phyloP scores from a whole-genome alignment of 805 yeast species.

The Groenewaldozyma salmanticensis region DNA sequence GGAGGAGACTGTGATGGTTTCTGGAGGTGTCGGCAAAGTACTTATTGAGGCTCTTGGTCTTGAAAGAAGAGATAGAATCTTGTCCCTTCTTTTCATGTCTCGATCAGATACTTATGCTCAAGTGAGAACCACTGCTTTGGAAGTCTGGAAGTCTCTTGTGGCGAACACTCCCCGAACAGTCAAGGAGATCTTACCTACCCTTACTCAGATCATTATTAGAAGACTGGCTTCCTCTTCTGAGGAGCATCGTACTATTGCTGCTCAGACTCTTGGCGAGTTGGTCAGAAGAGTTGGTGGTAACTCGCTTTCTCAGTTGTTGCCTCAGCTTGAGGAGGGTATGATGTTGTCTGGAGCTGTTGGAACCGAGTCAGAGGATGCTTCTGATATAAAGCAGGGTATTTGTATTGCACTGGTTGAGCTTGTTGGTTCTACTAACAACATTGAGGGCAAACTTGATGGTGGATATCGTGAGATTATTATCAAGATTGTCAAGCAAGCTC shows the following conservation, averaged over 20 bases:
- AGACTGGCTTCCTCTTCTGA: constrained; percentile 77
- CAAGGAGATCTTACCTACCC: constrained; percentile 79
- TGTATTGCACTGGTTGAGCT: constrained; percentile 88
- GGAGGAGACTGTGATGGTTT: constrained; percentile 13
- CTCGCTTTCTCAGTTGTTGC: constrained; percentile 74
- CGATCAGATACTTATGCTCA: constrained; percentile 84
- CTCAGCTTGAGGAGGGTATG: constrained; percentile 65
- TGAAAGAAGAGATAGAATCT: constrained; percentile 78
- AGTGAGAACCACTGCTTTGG: constrained; percentile 83
- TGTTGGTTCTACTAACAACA: constrained; percentile 56
- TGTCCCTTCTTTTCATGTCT: constrained; percentile 82
- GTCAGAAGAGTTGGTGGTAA: constrained; percentile 89
- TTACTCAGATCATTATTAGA: constrained; percentile 70
- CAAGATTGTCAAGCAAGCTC: constrained; percentile 63
- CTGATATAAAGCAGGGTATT: constrained; percentile 91
- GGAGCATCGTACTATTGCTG: constrained; percentile 76
- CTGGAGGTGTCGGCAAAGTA: constrained; percentile 44
- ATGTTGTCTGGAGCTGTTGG: constrained; percentile 20
- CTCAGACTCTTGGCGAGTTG: constrained; percentile 87
- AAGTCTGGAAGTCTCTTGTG: constrained; percentile 94
- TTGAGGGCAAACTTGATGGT: constrained; percentile 41
- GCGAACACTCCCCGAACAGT: constrained; percentile 93
- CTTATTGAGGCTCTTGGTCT: constrained; percentile 74
- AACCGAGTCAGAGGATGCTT: constrained; percentile 36
- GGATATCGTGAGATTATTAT: constrained; percentile 64